Conservation (phyloP, 805 yeast species). For the Metschnikowia similis region DNA sequence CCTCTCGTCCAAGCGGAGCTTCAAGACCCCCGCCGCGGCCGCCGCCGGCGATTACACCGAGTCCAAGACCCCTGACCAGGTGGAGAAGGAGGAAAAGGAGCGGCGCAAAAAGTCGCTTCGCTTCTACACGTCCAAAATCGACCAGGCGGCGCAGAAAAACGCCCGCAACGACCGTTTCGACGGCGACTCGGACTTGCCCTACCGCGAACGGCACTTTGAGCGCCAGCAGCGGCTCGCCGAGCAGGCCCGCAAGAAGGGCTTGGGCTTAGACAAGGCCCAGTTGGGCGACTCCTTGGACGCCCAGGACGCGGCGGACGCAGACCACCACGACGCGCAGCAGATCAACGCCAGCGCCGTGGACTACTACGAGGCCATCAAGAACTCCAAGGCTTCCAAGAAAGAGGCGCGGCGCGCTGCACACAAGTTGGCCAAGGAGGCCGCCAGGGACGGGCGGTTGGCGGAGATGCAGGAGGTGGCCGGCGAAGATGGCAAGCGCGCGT, state of each 20-base stretch:
- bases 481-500: slow-evolving; percentile 86
- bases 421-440: slow-evolving; percentile 66
- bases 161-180: slow-evolving; percentile 49
- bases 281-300: slow-evolving; percentile 57
- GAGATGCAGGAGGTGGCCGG: slow-evolving; percentile 66
- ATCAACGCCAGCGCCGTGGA: slow-evolving; percentile 46
- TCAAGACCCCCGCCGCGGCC: slow-evolving; percentile 28
- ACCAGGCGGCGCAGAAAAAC: slow-evolving; percentile 64
- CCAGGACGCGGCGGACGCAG: slow-evolving; percentile 47
- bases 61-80: slow-evolving; percentile 60
- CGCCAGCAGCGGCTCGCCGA: slow-evolving; percentile 83
- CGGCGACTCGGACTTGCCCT: slow-evolving; percentile 91
- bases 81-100: slow-evolving; percentile 83
- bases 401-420: slow-evolving; percentile 60
- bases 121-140: slow-evolving; percentile 95
- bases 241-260: slow-evolving; percentile 84
- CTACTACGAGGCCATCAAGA: slow-evolving; percentile 55
- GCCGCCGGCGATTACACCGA: slow-evolving; percentile 58
- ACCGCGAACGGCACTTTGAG: slow-evolving; percentile 84
- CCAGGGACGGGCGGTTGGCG: slow-evolving; percentile 77
- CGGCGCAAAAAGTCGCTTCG: slow-evolving; percentile 77
- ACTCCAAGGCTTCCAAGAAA: slow-evolving; percentile 45
- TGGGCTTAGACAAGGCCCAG: slow-evolving; percentile 39
- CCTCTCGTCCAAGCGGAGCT: slow-evolving; percentile 44
- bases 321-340: slow-evolving; percentile 38